Conservation (phyloP, 2,329 filamentous ascomycete species). For the Basipetospora sp. region DNA sequence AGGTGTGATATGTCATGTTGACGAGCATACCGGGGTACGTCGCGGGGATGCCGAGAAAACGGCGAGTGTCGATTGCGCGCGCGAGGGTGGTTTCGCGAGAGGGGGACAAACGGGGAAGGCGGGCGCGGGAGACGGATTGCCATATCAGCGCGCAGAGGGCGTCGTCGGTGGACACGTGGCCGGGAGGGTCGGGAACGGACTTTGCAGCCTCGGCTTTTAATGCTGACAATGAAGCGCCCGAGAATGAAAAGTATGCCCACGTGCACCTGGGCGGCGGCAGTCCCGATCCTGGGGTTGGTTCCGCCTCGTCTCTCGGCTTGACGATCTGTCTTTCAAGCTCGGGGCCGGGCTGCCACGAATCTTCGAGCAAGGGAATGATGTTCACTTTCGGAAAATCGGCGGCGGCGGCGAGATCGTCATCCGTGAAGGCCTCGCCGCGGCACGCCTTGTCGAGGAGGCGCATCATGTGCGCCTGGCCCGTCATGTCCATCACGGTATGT, state of each 20-base stretch:
- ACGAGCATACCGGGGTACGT: constrained; percentile 34
- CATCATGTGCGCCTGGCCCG: constrained; percentile 32
- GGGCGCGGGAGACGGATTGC: constrained; percentile 27
- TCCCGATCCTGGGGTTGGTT: neutral
- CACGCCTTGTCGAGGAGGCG: constrained; percentile 34
- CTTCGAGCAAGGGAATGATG: constrained; percentile 21
- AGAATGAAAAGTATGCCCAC: constrained; percentile 33
- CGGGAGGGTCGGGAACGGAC: constrained; percentile 9
- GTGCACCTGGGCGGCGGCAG: constrained; percentile 15
- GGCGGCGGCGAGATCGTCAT: constrained; percentile 22
- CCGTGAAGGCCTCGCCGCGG: constrained; percentile 26
- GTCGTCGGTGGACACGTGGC: constrained; percentile 39
- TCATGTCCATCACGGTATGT: constrained; percentile 37
- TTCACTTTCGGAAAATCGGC: constrained; percentile 6
- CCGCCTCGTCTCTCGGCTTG: no score
- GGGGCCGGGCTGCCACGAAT: constrained; percentile 17
- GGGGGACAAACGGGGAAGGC: constrained; percentile 20
- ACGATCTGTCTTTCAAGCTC: constrained; percentile 23
- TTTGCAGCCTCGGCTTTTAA: constrained; percentile 26
- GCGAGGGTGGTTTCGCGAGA: constrained; percentile 19
- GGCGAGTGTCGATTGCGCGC: constrained; percentile 35
- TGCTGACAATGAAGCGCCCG: constrained; percentile 17
- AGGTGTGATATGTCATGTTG: constrained; percentile 28
- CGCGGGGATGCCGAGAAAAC: constrained; percentile 23
- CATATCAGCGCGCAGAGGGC: constrained; percentile 36